phyloP scores from a whole-genome alignment of 78 protist genomes.

The Dictyostelium purpureum region DNA sequence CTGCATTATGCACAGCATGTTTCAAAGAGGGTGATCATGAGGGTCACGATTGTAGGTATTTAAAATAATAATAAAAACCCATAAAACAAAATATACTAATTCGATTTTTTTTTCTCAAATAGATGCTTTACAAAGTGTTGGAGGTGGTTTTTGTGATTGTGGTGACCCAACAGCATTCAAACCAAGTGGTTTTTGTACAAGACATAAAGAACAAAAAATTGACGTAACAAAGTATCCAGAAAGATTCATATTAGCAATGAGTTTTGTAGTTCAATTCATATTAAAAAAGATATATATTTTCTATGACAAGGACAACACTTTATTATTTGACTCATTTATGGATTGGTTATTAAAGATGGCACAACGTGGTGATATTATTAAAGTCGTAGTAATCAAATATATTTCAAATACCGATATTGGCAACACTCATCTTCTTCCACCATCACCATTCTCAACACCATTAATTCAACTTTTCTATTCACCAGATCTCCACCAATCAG shows the following conservation, averaged over 20 bases:
- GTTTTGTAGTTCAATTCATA: slow-evolving; percentile 31
- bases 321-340: slow-evolving; percentile 12
- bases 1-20: slow-evolving; percentile 89
- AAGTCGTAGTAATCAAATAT: slow-evolving; percentile 55
- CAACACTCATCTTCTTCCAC: slow-evolving; percentile 2
- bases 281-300: slow-evolving; percentile 37
- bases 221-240: slow-evolving; percentile 69
- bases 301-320: slow-evolving; percentile 9
- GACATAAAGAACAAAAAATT: slow-evolving; percentile 48
- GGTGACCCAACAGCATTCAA: slow-evolving; percentile 81
- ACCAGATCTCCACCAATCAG: slow-evolving; percentile 23
- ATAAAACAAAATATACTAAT: not conserved
- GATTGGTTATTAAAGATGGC: slow-evolving; percentile 61
- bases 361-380: slow-evolving; percentile 58
- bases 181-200: slow-evolving; percentile 35
- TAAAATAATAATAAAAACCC: not conserved
- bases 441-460: slow-evolving; percentile 49
- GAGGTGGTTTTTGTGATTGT: slow-evolving; percentile 92
- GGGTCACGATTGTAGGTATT: slow-evolving; percentile 89
- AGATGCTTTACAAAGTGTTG: slow-evolving; percentile 74
- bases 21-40: slow-evolving; percentile 87
- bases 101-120: not conserved
- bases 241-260: slow-evolving; percentile 25
- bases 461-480: slow-evolving; percentile 16
- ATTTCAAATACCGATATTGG: slow-evolving; percentile 61